Evolutionary conservation across 345 rosid species (phyloP).

Genomic region (Diplotaxis tenuifolia): DNA sequence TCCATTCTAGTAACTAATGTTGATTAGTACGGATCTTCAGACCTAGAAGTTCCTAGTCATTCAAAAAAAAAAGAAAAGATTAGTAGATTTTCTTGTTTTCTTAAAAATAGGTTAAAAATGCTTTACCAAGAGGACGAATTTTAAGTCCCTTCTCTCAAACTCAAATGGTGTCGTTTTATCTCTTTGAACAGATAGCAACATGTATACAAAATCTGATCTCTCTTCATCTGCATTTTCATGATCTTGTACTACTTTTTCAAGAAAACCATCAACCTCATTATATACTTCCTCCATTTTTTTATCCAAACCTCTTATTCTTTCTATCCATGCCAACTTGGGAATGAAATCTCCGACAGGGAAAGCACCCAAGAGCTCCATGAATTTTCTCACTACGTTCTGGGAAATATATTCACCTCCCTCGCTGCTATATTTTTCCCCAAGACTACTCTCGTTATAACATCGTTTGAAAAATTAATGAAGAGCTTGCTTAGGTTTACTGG

Average conservation of each 20-base stretch:
- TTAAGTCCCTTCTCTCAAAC: background rate
- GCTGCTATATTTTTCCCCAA: constrained; percentile 47
- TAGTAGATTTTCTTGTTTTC: background rate
- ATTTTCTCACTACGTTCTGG: constrained; percentile 29
- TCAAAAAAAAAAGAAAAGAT: too few relatives aligned
- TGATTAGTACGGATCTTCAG: too few relatives aligned
- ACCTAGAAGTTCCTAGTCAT: background rate
- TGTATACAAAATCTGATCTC: background rate
- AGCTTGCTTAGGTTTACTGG: constrained; percentile 42
- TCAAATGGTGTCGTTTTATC: background rate
- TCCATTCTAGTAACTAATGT: too few relatives aligned
- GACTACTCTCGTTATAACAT: constrained; percentile 45
- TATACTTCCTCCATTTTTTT: background rate
- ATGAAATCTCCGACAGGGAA: constrained; percentile 46
- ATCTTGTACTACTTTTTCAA: background rate
- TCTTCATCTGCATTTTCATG: background rate
- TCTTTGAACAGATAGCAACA: background rate
- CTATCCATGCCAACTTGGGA: constrained; percentile 51
- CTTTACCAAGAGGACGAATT: background rate
- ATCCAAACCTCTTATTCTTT: constrained; percentile 20
- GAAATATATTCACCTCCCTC: constrained; percentile 32
- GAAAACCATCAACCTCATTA: constrained; percentile 7
- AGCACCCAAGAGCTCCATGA: constrained; percentile 36
- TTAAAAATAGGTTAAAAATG: background rate
- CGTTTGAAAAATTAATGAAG: constrained; percentile 31